phyloP scores from a whole-genome alignment of 345 rosid genomes.

The Anacardium occidentale region DNA sequence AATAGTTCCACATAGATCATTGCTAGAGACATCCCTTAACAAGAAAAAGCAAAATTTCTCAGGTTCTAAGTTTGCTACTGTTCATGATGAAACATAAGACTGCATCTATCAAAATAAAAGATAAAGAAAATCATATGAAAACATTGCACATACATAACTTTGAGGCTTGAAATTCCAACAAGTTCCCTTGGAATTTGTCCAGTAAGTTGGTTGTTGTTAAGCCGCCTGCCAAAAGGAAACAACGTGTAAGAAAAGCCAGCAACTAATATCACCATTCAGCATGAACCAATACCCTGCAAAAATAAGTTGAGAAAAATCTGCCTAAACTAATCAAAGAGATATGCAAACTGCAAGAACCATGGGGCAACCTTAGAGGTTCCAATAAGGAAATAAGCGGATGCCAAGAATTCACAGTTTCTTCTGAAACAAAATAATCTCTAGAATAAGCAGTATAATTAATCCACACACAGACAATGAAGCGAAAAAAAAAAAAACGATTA shows the following conservation, averaged over 20 bases:
- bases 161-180: conserved; percentile 54
- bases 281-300: background rate
- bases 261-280: background rate
- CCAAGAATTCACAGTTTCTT: background rate
- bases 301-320: background rate
- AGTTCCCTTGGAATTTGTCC: conserved; percentile 72
- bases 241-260: background rate
- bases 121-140: background rate
- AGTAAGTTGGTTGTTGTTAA: conserved; percentile 55
- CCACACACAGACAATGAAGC: background rate
- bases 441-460: background rate
- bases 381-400: background rate
- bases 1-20: conserved; percentile 93
- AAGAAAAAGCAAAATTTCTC: conserved; percentile 15
- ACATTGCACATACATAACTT: conserved; percentile 59
- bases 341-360: background rate
- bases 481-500: background rate
- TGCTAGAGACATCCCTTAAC: conserved; percentile 79
- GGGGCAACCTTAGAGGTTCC: background rate
- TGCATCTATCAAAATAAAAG: background rate
- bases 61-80: background rate
- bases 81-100: background rate
- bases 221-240: conserved; percentile 44
- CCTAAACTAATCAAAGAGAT: background rate
- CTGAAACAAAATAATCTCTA: background rate